phyloP scores from a whole-genome alignment of 805 yeast species.

The Nakazawaea peltata region DNA sequence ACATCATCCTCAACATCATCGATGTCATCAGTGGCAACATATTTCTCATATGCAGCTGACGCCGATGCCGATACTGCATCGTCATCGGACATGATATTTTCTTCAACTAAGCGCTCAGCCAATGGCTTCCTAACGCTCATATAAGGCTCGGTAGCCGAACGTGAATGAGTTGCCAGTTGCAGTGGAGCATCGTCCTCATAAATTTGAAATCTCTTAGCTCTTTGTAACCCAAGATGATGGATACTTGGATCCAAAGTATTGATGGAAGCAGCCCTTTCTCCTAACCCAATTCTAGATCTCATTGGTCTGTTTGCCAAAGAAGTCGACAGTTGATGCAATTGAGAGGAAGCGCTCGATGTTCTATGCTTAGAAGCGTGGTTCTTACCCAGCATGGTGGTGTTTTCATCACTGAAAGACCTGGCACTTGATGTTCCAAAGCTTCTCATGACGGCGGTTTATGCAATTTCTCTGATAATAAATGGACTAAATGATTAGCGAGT shows the following conservation, averaged over 20 bases:
- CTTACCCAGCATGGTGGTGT: not conserved
- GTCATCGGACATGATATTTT: constrained; percentile 4
- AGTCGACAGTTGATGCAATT: not conserved
- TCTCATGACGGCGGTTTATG: constrained; percentile 1
- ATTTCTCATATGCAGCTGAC: constrained; percentile 13
- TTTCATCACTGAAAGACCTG: constrained; percentile 5
- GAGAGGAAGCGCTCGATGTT: not conserved
- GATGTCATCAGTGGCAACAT: constrained; percentile 16
- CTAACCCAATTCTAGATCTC: constrained; percentile 1
- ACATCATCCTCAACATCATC: constrained; percentile 13
- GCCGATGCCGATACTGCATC: too few species aligned
- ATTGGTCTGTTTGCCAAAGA: not conserved
- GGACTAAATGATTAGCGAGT: not conserved
- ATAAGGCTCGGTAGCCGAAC: too few species aligned
- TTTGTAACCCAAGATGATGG: not conserved
- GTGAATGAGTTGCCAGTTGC: too few species aligned
- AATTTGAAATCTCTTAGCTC: constrained; percentile 5
- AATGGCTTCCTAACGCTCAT: not conserved
- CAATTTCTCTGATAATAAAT: too few species aligned
- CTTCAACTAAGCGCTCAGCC: constrained; percentile 2
- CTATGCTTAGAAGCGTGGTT: not conserved
- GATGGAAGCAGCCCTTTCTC: constrained; percentile 4
- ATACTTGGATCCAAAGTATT: constrained; percentile 5
- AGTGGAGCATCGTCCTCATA: too few species aligned
- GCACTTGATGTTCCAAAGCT: not conserved